Conservation (phyloP, 2,329 filamentous ascomycete genomes). For the Aspergillus fumigatiaffinis region DNA sequence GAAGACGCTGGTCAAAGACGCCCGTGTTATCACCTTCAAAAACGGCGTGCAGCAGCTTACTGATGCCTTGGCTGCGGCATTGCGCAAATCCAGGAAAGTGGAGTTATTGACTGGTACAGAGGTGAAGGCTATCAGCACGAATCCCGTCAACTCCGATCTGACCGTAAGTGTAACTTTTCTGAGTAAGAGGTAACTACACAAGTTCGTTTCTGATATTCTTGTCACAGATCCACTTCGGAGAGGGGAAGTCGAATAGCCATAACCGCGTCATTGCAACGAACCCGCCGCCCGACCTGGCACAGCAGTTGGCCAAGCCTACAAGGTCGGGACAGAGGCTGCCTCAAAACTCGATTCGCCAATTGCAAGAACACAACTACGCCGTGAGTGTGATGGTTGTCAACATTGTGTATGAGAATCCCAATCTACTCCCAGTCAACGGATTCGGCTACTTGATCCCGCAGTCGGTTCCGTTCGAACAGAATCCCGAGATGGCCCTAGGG, state of each 20-base stretch:
- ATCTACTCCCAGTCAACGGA: slow-evolving; percentile 63
- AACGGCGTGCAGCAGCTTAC: slow-evolving; percentile 63
- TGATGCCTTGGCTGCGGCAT: slow-evolving; percentile 48
- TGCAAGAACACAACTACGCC: slow-evolving; percentile 49
- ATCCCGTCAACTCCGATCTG: slow-evolving; percentile 17
- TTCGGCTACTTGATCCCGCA: slow-evolving; percentile 92
- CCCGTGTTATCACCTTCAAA: slow-evolving; percentile 42
- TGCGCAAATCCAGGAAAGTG: slow-evolving; percentile 57
- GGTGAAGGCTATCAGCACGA: slow-evolving; percentile 46
- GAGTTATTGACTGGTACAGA: slow-evolving; percentile 50
- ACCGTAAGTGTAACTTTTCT: slow-evolving; percentile 16
- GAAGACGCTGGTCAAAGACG: slow-evolving; percentile 10
- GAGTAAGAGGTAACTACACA: background rate
- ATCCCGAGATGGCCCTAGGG: slow-evolving; percentile 79
- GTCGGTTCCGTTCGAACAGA: slow-evolving; percentile 64
- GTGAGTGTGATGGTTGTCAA: slow-evolving; percentile 91
- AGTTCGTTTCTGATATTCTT: background rate
- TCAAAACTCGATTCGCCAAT: slow-evolving; percentile 17
- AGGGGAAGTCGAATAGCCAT: slow-evolving; percentile 11
- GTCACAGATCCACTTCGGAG: slow-evolving; percentile 15
- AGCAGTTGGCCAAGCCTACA: slow-evolving; percentile 16
- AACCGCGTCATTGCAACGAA: slow-evolving; percentile 33
- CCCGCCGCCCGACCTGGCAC: slow-evolving; percentile 24
- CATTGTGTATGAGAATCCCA: slow-evolving; percentile 68
- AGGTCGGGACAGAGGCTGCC: slow-evolving; percentile 7